Percentiles rank a stretch among this genome's conserved stretches.
Evolutionary conservation across 163 green algal species (phyloP).

Genomic region (Scenedesmus sp.): DNA sequence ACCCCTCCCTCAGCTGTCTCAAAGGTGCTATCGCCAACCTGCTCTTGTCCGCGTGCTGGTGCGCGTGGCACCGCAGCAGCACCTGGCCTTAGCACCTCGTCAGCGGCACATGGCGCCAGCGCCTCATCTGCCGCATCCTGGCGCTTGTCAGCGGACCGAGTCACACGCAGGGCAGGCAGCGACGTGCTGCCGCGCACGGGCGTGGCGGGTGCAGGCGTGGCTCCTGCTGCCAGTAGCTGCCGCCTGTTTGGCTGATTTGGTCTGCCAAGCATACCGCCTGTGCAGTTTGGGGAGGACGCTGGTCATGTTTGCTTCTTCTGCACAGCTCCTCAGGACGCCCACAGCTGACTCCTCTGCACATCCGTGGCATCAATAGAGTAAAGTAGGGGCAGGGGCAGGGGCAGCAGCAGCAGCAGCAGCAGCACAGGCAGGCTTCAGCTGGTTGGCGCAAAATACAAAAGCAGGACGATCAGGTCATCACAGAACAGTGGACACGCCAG

Average conservation of each 20-base stretch:
- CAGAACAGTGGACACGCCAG: too few relatives aligned
- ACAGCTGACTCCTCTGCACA: not conserved
- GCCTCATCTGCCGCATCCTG: not conserved
- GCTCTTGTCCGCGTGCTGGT: not conserved
- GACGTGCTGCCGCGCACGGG: not conserved
- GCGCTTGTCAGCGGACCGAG: not conserved
- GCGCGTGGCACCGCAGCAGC: not conserved
- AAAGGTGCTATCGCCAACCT: not conserved
- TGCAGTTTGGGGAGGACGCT: not conserved
- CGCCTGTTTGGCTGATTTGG: not conserved
- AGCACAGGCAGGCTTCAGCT: too few relatives aligned
- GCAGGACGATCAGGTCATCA: too few relatives aligned
- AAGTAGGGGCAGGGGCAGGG: not conserved
- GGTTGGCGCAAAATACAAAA: too few relatives aligned
- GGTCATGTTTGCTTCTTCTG: not conserved
- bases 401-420: not conserved
- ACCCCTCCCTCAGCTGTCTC: not conserved
- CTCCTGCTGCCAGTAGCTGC: not conserved
- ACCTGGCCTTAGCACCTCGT: not conserved
- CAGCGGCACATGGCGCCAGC: not conserved
- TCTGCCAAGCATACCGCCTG: not conserved
- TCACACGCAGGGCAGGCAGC: not conserved
- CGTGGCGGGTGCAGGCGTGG: not conserved
- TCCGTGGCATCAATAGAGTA: too few relatives aligned
- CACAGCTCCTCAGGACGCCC: not conserved